Percentiles rank a stretch among this genome's conserved stretches.
Conservation (phyloP, 192 early-diverging fungal genomes). For the Spinellus fusiger region DNA sequence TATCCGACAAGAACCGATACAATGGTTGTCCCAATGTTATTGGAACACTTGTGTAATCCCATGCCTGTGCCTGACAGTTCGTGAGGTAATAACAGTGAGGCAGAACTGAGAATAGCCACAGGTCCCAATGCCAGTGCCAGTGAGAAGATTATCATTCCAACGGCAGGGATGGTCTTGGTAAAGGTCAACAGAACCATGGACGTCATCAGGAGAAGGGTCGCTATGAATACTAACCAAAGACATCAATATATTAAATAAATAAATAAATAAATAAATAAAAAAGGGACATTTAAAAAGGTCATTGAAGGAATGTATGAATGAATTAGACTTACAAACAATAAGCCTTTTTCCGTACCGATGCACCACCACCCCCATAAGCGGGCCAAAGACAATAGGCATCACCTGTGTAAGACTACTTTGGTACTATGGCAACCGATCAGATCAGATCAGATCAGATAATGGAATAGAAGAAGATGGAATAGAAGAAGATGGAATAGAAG, state of each 20-base stretch:
- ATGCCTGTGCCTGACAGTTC: constrained; percentile 47
- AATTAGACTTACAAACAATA: constrained; percentile 32
- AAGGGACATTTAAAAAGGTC: too few relatives aligned
- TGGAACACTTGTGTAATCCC: constrained; percentile 57
- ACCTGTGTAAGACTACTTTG: constrained; percentile 47
- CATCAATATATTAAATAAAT: background rate
- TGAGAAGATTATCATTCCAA: constrained; percentile 53
- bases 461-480: too few relatives aligned
- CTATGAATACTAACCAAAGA: constrained; percentile 13
- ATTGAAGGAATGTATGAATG: too few relatives aligned
- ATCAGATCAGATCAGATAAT: background rate
- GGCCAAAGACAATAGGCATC: constrained; percentile 48
- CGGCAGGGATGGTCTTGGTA: constrained; percentile 41
- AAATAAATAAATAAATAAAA: background rate
- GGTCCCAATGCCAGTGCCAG: constrained; percentile 52
- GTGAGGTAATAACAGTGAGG: constrained; percentile 45
- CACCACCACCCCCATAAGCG: constrained; percentile 43
- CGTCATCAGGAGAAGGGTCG: constrained; percentile 11
- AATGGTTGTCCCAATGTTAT: constrained; percentile 57
- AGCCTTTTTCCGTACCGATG: constrained; percentile 50
- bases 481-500: too few relatives aligned
- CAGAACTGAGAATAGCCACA: constrained; percentile 47
- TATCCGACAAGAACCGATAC: constrained; percentile 53
- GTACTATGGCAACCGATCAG: constrained; percentile 5
- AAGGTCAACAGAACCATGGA: constrained; percentile 43